These are phyloP conservation scores for Phialocephala subalpina DNA, from an alignment of 2,329 filamentous ascomycete genomes.

Conservation along the genomic window DNA sequence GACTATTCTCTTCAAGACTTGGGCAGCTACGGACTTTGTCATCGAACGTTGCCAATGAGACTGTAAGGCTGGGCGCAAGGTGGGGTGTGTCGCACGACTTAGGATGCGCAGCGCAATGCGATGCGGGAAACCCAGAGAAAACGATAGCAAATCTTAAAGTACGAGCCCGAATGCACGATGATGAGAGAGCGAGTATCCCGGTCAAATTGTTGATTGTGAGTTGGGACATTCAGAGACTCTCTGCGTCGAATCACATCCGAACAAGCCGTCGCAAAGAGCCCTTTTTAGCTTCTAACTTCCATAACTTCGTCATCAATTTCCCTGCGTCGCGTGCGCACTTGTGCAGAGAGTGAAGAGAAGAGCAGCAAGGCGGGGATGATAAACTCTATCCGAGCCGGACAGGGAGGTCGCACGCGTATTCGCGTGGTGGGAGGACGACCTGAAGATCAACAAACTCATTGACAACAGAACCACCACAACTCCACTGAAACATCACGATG, in stretches of 20 bases:
- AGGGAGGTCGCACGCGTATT: constrained; percentile 8
- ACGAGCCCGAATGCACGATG: constrained; percentile 6
- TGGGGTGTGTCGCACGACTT: constrained; percentile 4
- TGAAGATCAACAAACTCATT: neutral
- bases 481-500: constrained; percentile 21
- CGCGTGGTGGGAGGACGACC: neutral
- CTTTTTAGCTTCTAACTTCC: constrained; percentile 4
- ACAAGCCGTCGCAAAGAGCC: constrained; percentile 7
- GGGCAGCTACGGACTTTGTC: constrained; percentile 20
- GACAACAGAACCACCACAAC: neutral
- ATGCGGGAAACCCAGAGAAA: constrained; percentile 7
- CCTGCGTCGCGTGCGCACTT: constrained; percentile 8
- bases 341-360: neutral
- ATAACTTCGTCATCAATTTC: constrained; percentile 21
- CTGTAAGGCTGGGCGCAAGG: constrained; percentile 5
- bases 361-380: neutral
- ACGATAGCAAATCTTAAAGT: constrained; percentile 11
- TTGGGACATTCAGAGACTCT: neutral
- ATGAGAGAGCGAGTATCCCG: constrained; percentile 13
- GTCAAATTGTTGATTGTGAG: constrained; percentile 4
- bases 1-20: constrained; percentile 11
- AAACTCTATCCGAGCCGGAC: neutral
- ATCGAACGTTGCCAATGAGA: constrained; percentile 21
- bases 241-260: neutral
- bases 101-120: constrained; percentile 10